phyloP scores from a whole-genome alignment of 2,329 filamentous ascomycete genomes.

The Pezicula rhizophila region DNA sequence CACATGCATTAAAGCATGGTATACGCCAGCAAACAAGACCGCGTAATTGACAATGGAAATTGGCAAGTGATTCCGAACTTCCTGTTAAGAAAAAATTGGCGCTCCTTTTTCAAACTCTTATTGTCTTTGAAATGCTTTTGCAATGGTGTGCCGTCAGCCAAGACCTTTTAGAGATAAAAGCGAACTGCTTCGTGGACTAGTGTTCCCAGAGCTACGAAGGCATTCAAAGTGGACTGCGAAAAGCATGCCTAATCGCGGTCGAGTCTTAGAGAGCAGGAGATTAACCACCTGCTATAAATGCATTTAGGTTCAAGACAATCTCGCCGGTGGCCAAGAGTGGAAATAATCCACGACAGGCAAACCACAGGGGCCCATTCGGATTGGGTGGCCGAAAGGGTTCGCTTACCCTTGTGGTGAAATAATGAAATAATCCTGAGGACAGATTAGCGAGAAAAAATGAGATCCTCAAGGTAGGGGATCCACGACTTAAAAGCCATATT shows the following conservation, averaged over 20 bases:
- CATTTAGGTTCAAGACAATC: conserved; percentile 57
- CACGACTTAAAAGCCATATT: background rate
- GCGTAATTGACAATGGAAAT: conserved; percentile 47
- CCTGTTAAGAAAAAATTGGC: conserved; percentile 49
- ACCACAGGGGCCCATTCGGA: too few relatives aligned
- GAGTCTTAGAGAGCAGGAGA: conserved; percentile 38
- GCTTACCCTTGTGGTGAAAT: too few relatives aligned
- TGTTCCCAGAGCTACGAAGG: conserved; percentile 64
- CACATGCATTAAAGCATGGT: conserved; percentile 42
- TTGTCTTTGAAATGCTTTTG: conserved; percentile 57
- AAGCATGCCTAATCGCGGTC: conserved; percentile 39
- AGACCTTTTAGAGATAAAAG: conserved; percentile 59
- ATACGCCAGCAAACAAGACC: conserved; percentile 47
- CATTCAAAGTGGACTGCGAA: conserved; percentile 56
- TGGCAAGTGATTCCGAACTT: conserved; percentile 47
- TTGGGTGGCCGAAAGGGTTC: conserved; percentile 67
- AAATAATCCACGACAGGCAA: too few relatives aligned
- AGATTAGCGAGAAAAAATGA: conserved; percentile 65
- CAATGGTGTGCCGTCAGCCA: conserved; percentile 51
- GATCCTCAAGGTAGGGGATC: conserved; percentile 2
- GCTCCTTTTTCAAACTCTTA: conserved; percentile 41
- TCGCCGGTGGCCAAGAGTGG: conserved; percentile 54
- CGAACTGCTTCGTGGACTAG: conserved; percentile 61
- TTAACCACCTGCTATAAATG: conserved; percentile 3
- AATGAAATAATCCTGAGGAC: too few relatives aligned